Evolutionary conservation across 495 filamentous ascomycete genomes (phyloP), one percentile per base, ranked within the genome.

Genomic region (Penicillium herquei): DNA sequence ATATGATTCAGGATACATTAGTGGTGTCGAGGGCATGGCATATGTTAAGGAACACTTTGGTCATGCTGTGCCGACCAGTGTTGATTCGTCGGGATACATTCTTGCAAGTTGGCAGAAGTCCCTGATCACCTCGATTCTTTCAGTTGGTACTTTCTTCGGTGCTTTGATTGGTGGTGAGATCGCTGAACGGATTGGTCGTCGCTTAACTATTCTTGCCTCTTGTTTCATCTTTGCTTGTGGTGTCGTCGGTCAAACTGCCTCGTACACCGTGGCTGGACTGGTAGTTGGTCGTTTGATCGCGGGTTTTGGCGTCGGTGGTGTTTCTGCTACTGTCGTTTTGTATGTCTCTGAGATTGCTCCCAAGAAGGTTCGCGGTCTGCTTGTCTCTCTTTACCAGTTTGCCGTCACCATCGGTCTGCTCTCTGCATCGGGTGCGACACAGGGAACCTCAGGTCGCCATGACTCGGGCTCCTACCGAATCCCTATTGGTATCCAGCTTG

Each of bases 91-190:
- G 1, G 21, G 21, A 26, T 26, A 2, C 4, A 26, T 26, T 2
- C 21, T 63, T 21, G 2, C 56, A 18, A 51, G 40, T n/a, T 59
- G 56, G 3, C 55, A 53, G 21, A 51, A 62, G 58, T 84, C 83
- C 4, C 75, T 89, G 33, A 88, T 88, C 63, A 83, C 82, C 51
- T 88, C 86, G 10, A 88, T 90, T 57, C 77, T 90, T 7, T 90
- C 87, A 39, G 80, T 77, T 57, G 87, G 87, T 60, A 90, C 87
- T 54, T 90, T 90, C 78, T 81, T 89, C 56, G 87, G 87, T 45
- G 85, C 87, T 42, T 65, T 90, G 49, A 76, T 85, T 52, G 84
- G 82, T 26, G 86, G 84, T 69, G 79, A 83, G 57, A 48, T 87
- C n/a, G 83, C 86, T 49, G 87, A 90, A 59, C 74, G 67, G 60